Conservation (phyloP, 2,329 filamentous ascomycete species). For the Fusarium fujikuroi region DNA sequence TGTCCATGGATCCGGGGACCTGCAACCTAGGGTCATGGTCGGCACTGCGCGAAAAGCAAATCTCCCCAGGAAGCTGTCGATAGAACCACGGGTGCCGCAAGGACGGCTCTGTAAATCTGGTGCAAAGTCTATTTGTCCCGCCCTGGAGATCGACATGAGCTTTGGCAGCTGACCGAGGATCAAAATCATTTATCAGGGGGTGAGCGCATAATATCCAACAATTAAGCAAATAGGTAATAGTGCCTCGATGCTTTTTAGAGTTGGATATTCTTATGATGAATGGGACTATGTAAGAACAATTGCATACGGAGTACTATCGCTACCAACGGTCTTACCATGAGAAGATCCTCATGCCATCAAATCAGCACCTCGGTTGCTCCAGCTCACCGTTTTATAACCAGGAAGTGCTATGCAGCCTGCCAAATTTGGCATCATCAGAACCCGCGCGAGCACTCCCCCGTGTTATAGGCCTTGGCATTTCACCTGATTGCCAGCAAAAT, state of each 20-base stretch:
- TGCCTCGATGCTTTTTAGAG: conserved; percentile 3
- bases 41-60: conserved; percentile 47
- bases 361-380: conserved; percentile 31
- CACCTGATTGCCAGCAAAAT: conserved; percentile 9
- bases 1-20: conserved; percentile 42
- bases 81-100: conserved; percentile 15
- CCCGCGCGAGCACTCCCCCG: background rate
- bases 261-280: background rate
- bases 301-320: background rate
- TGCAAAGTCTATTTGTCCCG: conserved; percentile 41
- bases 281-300: background rate
- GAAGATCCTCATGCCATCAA: conserved; percentile 28
- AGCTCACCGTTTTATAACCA: conserved; percentile 33
- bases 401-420: conserved; percentile 42
- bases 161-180: conserved; percentile 29
- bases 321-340: conserved; percentile 21
- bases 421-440: conserved; percentile 39
- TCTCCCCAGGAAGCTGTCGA: conserved; percentile 29
- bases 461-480: conserved; percentile 12
- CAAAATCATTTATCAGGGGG: conserved; percentile 25
- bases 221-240: background rate
- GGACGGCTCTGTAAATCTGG: conserved; percentile 32
- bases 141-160: conserved; percentile 38
- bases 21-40: conserved; percentile 37
- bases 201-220: conserved; percentile 26